Conservation (phyloP, 495 filamentous ascomycete species). For the Podospora tetraspora region DNA sequence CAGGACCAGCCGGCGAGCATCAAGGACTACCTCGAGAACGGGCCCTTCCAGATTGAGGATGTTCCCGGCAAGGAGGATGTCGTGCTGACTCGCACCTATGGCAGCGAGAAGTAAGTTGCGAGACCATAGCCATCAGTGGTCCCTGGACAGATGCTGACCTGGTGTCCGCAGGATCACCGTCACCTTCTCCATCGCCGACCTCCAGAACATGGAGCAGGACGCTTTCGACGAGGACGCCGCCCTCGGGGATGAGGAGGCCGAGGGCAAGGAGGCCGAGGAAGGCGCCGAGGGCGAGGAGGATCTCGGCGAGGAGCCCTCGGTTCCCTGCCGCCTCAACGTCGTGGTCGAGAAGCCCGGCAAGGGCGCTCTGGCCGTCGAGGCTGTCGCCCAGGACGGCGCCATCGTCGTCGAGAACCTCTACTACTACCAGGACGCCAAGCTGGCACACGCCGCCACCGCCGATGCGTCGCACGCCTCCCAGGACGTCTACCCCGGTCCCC, state of each 20-base stretch:
- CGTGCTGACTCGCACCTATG: conserved; percentile 71
- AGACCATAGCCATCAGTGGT: not conserved
- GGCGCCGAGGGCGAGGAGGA: conserved; percentile 52
- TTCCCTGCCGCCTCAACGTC: conserved; percentile 80
- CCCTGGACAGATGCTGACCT: not conserved
- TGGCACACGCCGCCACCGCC: conserved; percentile 53
- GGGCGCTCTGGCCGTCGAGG: conserved; percentile 83
- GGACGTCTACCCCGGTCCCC: conserved; percentile 83
- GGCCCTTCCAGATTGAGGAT: conserved; percentile 69
- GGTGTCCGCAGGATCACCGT: conserved; percentile 65
- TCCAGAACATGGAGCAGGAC: conserved; percentile 62
- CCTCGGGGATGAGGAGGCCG: conserved; percentile 60
- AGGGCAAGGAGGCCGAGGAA: conserved; percentile 22
- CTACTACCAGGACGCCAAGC: conserved; percentile 68
- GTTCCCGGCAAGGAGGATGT: conserved; percentile 81
- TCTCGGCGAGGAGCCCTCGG: conserved; percentile 52
- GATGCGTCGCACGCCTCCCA: conserved; percentile 50
- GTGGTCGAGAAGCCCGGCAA: conserved; percentile 73
- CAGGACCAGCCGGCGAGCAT: conserved; percentile 57
- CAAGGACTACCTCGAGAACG: conserved; percentile 68
- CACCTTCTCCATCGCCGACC: conserved; percentile 87
- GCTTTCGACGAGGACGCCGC: conserved; percentile 50
- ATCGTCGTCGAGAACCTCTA: conserved; percentile 89
- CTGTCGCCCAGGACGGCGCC: conserved; percentile 76
- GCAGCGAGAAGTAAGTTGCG: conserved; percentile 72